Base-by-base conservation (phyloP, 495 filamentous ascomycete genomes). In the Aspergillus indologenus region DNA sequence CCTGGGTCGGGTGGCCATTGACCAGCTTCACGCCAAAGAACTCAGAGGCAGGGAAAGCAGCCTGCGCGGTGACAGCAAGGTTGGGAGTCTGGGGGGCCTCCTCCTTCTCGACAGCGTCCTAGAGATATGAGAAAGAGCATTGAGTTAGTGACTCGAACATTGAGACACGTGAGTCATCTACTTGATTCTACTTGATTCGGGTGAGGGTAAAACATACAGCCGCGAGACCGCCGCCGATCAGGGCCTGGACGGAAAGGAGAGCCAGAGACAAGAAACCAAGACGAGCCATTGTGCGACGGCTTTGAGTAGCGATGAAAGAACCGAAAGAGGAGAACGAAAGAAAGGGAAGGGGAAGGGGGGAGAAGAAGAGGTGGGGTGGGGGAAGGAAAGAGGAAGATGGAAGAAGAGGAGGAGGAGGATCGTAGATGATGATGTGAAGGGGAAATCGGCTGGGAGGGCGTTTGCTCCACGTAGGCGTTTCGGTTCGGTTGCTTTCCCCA, bases 1-100 rank as follows among this genome's bases (percentile, higher is more conserved):
- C 87, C 70, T 85, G 82, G 53, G 91, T 96, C n/a, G 91, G 83
- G 60, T 87, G 85, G 67, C 91, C 90, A 70, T 98, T 98, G 77
- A 98, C 84, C 55, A 97, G 85, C 82, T 96, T 96, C 62, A 98
- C 84, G 62, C 94, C 94, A 64, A 96, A 96, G 77, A 96, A 87
- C 77, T 94, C 90, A 68, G 90, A 85, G 31, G 89, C 81, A 45
- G 91, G 90, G 83, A 97, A 98, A 56, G 83, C 83, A 48, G 91
- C 86, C 58, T 82, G 78, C 63, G 94, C 81, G 19, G 85, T 82
- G 69, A 96, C 85, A 61, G 89, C 86, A 56, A 96, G 79, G 59
- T 83, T 80, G 57, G 82, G 77, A 18, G 80, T 72, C 26, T 77
- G 76, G 61, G 75, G 62, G 60, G 75, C 76, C 21, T 71, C 71